Percentiles rank a stretch among this genome's conserved stretches.
Conservation (phyloP, 345 rosid genomes). For the Lumnitzera littorea region DNA sequence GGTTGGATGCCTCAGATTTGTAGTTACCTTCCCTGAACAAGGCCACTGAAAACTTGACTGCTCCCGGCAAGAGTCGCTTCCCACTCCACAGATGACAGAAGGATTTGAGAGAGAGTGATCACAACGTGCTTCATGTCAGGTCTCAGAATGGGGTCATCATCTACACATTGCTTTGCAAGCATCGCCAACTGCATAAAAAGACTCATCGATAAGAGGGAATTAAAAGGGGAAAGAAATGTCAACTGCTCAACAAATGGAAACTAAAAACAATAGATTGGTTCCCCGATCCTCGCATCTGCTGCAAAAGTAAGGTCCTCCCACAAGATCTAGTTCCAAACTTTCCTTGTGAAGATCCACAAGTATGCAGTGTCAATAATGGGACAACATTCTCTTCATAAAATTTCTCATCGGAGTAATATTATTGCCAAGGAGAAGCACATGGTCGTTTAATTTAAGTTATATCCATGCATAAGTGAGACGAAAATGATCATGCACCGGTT, state of each 20-base stretch:
- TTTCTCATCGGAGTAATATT: too few relatives aligned
- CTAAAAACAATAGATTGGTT: too few relatives aligned
- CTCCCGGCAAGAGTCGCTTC: constrained; percentile 98
- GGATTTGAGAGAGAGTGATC: constrained; percentile 80
- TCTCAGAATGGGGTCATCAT: constrained; percentile 80
- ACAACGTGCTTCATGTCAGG: constrained; percentile 98
- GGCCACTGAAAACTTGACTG: constrained; percentile 96
- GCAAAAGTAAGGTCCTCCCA: too few relatives aligned
- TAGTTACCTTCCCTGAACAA: constrained; percentile 84
- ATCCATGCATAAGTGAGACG: neutral
- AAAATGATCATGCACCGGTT: neutral
- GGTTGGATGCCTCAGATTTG: neutral
- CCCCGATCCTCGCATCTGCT: too few relatives aligned
- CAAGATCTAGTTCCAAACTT: too few relatives aligned
- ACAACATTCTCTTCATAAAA: too few relatives aligned
- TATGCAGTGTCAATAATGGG: too few relatives aligned
- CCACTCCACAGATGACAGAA: constrained; percentile 90
- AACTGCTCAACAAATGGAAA: constrained; percentile 1
- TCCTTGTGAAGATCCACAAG: too few relatives aligned
- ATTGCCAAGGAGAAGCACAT: too few relatives aligned
- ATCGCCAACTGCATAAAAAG: constrained; percentile 45
- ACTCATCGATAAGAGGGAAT: neutral
- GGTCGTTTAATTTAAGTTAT: too few relatives aligned
- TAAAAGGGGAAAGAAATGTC: constrained; percentile 1
- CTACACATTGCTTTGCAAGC: constrained; percentile 91